A percentile compares a stretch with the other conserved stretches of the same genome.
Conservation (phyloP, 345 rosid species). For the Pseudoturritis turrita region DNA sequence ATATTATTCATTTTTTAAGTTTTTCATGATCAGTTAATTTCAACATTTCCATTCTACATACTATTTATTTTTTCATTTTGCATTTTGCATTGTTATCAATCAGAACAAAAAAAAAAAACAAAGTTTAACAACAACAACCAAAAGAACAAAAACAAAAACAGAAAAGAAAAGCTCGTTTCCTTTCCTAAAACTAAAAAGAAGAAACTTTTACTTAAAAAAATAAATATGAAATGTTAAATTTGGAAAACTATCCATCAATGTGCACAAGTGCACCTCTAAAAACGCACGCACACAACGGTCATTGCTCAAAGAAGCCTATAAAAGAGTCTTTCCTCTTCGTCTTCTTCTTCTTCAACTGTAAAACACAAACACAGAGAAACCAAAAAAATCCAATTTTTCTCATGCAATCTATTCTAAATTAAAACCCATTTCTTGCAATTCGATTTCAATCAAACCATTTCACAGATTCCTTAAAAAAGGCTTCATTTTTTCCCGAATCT, state of each 20-base stretch:
- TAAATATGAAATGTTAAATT: background rate
- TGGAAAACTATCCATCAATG: constrained; percentile 26
- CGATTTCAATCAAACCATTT: constrained; percentile 10
- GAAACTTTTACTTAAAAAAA: background rate
- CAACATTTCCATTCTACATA: too few species aligned
- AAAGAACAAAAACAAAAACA: background rate
- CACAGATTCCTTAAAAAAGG: background rate
- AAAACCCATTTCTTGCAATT: constrained; percentile 15
- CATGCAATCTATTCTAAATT: background rate
- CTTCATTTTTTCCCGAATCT: background rate
- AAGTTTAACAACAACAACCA: background rate
- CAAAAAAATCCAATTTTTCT: too few species aligned
- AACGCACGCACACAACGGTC: constrained; percentile 19
- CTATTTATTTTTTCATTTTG: too few species aligned
- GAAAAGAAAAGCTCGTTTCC: too few species aligned
- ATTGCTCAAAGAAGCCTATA: constrained; percentile 14
- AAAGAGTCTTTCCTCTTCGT: background rate
- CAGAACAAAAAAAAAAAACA: too few species aligned
- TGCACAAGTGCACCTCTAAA: background rate
- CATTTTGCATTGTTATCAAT: too few species aligned
- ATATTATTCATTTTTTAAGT: too few species aligned
- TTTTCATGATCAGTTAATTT: too few species aligned
- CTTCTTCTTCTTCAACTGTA: background rate
- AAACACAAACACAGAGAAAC: background rate
- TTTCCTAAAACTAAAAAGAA: background rate